Evolutionary conservation across 108 stramenopile genomes (phyloP).

Genomic region (Fistulifera pelliculosa): DNA sequence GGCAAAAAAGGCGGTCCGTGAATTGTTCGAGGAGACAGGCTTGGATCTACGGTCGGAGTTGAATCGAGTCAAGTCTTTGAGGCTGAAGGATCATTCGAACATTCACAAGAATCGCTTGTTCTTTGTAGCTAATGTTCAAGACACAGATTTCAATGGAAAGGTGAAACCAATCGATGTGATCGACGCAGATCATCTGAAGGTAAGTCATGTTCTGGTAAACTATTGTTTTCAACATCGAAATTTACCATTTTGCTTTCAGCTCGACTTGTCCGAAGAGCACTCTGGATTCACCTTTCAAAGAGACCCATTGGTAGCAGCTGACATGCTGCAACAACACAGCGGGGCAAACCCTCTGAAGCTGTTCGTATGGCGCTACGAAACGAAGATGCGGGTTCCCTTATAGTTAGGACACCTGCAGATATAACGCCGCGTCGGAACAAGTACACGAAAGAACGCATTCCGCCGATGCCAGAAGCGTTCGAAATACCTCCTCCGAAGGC

Average conservation of each 20-base stretch:
- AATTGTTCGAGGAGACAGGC: slow-evolving; percentile 76
- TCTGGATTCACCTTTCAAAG: slow-evolving; percentile 67
- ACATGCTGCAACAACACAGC: slow-evolving; percentile 44
- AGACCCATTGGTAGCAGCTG: slow-evolving; percentile 25
- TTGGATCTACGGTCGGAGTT: slow-evolving; percentile 47
- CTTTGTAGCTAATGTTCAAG: slow-evolving; percentile 33
- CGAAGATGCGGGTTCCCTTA: neutral
- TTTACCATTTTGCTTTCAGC: slow-evolving; percentile 10
- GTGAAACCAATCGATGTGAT: slow-evolving; percentile 6
- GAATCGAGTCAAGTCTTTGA: slow-evolving; percentile 39
- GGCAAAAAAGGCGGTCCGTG: slow-evolving; percentile 63
- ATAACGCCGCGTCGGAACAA: too few relatives aligned
- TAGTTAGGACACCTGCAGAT: too few relatives aligned
- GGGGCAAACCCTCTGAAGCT: slow-evolving; percentile 63
- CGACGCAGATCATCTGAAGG: neutral
- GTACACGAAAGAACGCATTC: too few relatives aligned
- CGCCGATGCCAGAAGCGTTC: too few relatives aligned
- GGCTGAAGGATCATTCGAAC: slow-evolving; percentile 19
- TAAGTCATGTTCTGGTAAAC: neutral
- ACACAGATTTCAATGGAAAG: slow-evolving; percentile 39
- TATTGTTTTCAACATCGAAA: neutral
- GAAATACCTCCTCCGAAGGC: too few relatives aligned
- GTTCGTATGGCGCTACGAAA: slow-evolving; percentile 34
- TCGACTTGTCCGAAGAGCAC: slow-evolving; percentile 71
- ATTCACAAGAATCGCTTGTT: slow-evolving; percentile 45